Base-by-base conservation (phyloP, 768 basidiomycete genomes). In the Kwoniella pini region DNA sequence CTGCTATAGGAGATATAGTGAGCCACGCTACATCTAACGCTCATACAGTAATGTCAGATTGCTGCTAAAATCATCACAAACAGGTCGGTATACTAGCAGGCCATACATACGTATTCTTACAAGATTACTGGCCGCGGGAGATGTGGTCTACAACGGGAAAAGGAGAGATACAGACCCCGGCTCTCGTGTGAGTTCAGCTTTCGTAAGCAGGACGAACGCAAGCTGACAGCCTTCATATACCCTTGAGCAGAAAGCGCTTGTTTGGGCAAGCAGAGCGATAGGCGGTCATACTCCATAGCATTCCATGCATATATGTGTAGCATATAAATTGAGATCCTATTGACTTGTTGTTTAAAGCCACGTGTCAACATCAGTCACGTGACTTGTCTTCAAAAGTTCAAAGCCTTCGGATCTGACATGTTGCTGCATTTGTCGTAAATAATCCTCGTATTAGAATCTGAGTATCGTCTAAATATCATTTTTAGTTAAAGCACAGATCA, bases 101-200 rank as follows among this genome's bases (percentile, higher is more conserved):
- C 2, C 77, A 78, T 56, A 69, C 71, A 6, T 78, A 78, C 48
- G 72, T 74, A 24, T 75, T 76, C 57, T 60, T 78, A 33, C 73
- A 75, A 54, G 77, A 78, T 58, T 75, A 72, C 54, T 76, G 75
- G 75, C 77, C 77, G 7, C 63, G 70, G 43, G 77, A 78, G 42
- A 75, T 78, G 72, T 73, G 68, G 67, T 70, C 72, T 56, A 59
- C 54, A 33, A 73, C 74, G 3, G 77, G 73, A 7, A 69, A 69
- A 44, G 64, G 62, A 15, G 69, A 70, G 36, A 60, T 75, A 13
- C 61, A 62, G 28, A 75, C 73, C 9, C 73, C 73, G 0, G 51
- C 50, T 30, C n/a, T 70, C 9, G 59, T 75, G 73, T 75, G 45
- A 68, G 73, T 70, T 40, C 30, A 28, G 42, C 27, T 26, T 28